phyloP scores from a whole-genome alignment of 257 asterid genomes.

The Buddleja alternifolia region DNA sequence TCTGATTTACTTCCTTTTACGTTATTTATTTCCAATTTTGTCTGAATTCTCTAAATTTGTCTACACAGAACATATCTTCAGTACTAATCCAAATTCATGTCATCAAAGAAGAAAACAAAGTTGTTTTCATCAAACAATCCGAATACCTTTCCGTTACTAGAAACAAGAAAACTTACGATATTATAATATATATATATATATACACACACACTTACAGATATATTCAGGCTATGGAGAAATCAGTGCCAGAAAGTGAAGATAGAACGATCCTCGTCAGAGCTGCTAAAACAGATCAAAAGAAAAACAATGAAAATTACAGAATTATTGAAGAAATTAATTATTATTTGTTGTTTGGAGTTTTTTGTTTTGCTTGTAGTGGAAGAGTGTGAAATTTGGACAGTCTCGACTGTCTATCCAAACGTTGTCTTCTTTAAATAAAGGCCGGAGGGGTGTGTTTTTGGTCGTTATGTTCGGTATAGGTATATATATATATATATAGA shows the following conservation, averaged over 20 bases:
- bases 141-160: too few species aligned
- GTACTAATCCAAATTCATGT: neutral
- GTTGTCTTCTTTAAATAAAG: conserved; percentile 9
- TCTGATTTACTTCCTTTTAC: conserved; percentile 10
- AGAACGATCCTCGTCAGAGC: neutral
- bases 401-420: too few species aligned
- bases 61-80: neutral
- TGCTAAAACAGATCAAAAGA: neutral
- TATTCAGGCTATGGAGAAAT: neutral
- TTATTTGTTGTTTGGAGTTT: too few species aligned
- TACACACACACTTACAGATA: too few species aligned
- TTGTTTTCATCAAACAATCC: neutral
- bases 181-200: neutral
- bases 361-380: neutral
- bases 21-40: neutral
- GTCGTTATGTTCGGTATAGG: too few species aligned
- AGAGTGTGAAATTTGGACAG: conserved; percentile 14
- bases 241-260: neutral
- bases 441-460: too few species aligned
- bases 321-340: neutral
- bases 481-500: too few species aligned
- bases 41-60: neutral
- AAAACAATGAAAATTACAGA: neutral
- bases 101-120: neutral
- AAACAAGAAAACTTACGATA: neutral